phyloP scores from a whole-genome alignment of 805 yeast genomes.

The Vanderwaltozyma tropicalis region DNA sequence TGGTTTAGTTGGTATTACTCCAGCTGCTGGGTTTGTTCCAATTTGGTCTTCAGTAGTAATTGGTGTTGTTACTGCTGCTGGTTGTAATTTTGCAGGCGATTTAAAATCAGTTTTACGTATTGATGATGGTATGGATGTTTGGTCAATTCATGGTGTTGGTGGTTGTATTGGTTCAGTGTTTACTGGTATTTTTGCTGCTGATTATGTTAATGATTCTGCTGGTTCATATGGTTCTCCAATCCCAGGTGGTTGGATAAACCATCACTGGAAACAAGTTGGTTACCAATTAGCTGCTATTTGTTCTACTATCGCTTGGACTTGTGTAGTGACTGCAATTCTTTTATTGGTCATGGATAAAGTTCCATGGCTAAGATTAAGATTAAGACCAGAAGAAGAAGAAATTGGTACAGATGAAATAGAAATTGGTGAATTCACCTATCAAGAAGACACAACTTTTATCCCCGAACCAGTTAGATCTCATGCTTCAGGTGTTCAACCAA shows the following conservation, averaged over 20 bases:
- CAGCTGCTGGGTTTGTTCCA: slow-evolving; percentile 95
- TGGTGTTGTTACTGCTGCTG: slow-evolving; percentile 66
- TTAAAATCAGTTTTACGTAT: slow-evolving; percentile 59
- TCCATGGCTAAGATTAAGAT: slow-evolving; percentile 74
- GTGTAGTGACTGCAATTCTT: slow-evolving; percentile 58
- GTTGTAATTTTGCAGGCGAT: slow-evolving; percentile 81
- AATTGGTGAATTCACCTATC: slow-evolving; percentile 79
- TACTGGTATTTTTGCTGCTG: slow-evolving; percentile 90
- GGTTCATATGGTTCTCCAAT: slow-evolving; percentile 47
- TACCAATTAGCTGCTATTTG: slow-evolving; percentile 74
- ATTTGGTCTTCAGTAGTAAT: slow-evolving; percentile 79
- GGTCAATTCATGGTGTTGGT: slow-evolving; percentile 90
- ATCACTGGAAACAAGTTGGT: slow-evolving; percentile 73
- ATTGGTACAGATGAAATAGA: slow-evolving; percentile 82
- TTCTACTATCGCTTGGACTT: slow-evolving; percentile 68
- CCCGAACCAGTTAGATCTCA: slow-evolving; percentile 69
- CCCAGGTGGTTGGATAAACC: slow-evolving; percentile 82
- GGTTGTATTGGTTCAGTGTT: slow-evolving; percentile 74
- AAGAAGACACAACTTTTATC: slow-evolving; percentile 51
- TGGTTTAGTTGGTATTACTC: slow-evolving; percentile 91
- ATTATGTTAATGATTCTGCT: slow-evolving; percentile 77
- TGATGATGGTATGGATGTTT: slow-evolving; percentile 94
- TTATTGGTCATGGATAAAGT: slow-evolving; percentile 57
- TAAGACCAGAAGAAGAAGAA: slow-evolving; percentile 78
- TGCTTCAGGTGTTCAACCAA: slow-evolving; percentile 23